Evolutionary conservation across 2,329 filamentous ascomycete genomes (phyloP), one percentile per base, ranked within the genome.

Genomic region (Achaetomium macrosporum): DNA sequence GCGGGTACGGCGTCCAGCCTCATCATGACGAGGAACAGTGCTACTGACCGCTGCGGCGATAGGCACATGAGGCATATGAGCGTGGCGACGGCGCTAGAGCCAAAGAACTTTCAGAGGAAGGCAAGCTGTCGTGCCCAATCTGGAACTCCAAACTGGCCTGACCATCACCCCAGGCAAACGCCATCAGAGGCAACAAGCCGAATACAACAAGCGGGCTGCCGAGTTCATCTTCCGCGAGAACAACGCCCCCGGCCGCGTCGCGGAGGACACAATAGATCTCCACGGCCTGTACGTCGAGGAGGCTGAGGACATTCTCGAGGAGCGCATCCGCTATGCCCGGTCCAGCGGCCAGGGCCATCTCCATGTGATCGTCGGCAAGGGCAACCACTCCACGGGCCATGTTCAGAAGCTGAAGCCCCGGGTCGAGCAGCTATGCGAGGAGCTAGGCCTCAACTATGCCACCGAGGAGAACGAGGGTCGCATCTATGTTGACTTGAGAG

Each of bases 141-240:
- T 13, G 33, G 11, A 35, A 15, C 33, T 15, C n/a, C 10, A 35
- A 6, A 3, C 10, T 39, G 15, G 13, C 13, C 36, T 39, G 36
- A n/a, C 36, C 36, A 16, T n/a, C n/a, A 15, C 17, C n/a, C n/a
- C 46, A 30, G 37, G 55, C 65, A 96, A 97, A 72, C 71, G 75
- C 42, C 91, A 97, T 69, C 90, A 85, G 40, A 81, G 83, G 54
- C 81, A 86, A 67, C 93, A 95, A 82, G 89, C 95, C 60, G 77
- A 85, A 55, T 95, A 90, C 74, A 96, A 96, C 76, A 83, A 81
- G 59, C 90, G 96, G 70, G 93, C 93, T 1, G 89, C 88, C 55
- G 88, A 96, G 54, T 95, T 82, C 70, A 97, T 97, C 67, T 96
- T 99, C 75, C 85, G 90, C 39, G 90, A 92, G 73, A 96, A 96